These are phyloP conservation scores for Verbena officinalis DNA, from an alignment of 257 asterid genomes.

Conservation along the genomic window DNA sequence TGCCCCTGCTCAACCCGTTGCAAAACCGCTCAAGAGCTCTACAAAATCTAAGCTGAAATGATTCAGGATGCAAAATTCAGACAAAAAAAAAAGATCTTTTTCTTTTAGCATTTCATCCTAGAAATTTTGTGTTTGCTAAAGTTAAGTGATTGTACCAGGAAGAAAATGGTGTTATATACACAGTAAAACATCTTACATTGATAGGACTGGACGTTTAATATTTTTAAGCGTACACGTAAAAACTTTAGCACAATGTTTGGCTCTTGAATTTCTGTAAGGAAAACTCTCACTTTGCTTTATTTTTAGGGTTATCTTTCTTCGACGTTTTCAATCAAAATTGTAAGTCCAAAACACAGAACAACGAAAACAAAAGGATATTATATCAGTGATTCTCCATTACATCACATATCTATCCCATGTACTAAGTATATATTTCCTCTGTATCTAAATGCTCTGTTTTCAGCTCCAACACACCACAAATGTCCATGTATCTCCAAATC, in stretches of 20 bases:
- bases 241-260: neutral
- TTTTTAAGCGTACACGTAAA: neutral
- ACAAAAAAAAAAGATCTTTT: neutral
- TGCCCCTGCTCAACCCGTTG: constrained; percentile 58
- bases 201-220: neutral
- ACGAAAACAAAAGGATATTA: too few species aligned
- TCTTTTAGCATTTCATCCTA: neutral
- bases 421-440: constrained; percentile 64
- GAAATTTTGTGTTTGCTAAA: constrained; percentile 6
- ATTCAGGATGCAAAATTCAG: constrained; percentile 12
- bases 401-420: constrained; percentile 55
- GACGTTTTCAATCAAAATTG: too few species aligned
- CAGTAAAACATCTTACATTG: neutral
- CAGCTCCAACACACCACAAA: constrained; percentile 87
- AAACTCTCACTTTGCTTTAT: too few species aligned
- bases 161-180: neutral
- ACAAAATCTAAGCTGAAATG: constrained; percentile 73
- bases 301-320: too few species aligned
- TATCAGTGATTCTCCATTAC: neutral
- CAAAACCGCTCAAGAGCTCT: constrained; percentile 82
- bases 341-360: too few species aligned
- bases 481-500: constrained; percentile 86
- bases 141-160: constrained; percentile 3
- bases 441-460: constrained; percentile 51
- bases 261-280: too few species aligned